phyloP scores from a whole-genome alignment of 108 stramenopile species.

The Parietichytrium sp. region DNA sequence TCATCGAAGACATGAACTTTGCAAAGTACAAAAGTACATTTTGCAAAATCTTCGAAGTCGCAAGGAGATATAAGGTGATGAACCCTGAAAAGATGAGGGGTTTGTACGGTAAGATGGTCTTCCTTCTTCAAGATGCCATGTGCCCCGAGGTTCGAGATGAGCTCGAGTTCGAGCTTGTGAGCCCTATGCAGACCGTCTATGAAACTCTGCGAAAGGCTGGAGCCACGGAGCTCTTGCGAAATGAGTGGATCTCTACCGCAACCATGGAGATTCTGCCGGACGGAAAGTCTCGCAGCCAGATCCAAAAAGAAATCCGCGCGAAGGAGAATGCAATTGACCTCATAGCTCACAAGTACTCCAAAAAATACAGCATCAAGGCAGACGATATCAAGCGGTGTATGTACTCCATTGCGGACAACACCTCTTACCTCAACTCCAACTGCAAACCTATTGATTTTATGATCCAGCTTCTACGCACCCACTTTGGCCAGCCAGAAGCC shows the following conservation, averaged over 20 bases:
- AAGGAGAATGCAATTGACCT: slow-evolving; percentile 67
- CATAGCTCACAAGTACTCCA: slow-evolving; percentile 58
- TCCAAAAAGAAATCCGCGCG: slow-evolving; percentile 65
- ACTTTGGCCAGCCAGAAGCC: slow-evolving; percentile 60
- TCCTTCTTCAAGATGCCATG: slow-evolving; percentile 71
- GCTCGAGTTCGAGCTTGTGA: slow-evolving; percentile 45
- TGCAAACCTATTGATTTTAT: slow-evolving; percentile 76
- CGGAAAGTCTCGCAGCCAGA: slow-evolving; percentile 59
- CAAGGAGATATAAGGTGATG: slow-evolving; percentile 77
- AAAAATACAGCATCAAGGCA: slow-evolving; percentile 14
- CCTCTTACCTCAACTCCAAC: slow-evolving; percentile 78
- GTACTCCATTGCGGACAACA: slow-evolving; percentile 77
- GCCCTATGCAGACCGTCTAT: slow-evolving; percentile 51
- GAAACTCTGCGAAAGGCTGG: slow-evolving; percentile 40
- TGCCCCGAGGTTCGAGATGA: slow-evolving; percentile 42
- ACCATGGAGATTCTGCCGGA: slow-evolving; percentile 71
- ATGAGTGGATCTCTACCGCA: slow-evolving; percentile 56
- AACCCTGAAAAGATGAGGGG: slow-evolving; percentile 81
- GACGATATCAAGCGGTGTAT: slow-evolving; percentile 75
- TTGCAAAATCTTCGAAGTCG: slow-evolving; percentile 68
- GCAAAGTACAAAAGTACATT: slow-evolving; percentile 50
- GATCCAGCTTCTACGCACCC: slow-evolving; percentile 60
- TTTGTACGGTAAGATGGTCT: slow-evolving; percentile 76
- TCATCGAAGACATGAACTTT: slow-evolving; percentile 49
- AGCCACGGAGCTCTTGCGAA: slow-evolving; percentile 43